Evolutionary conservation across 805 yeast species (phyloP).

Genomic region (Kodamaea leandrae): DNA sequence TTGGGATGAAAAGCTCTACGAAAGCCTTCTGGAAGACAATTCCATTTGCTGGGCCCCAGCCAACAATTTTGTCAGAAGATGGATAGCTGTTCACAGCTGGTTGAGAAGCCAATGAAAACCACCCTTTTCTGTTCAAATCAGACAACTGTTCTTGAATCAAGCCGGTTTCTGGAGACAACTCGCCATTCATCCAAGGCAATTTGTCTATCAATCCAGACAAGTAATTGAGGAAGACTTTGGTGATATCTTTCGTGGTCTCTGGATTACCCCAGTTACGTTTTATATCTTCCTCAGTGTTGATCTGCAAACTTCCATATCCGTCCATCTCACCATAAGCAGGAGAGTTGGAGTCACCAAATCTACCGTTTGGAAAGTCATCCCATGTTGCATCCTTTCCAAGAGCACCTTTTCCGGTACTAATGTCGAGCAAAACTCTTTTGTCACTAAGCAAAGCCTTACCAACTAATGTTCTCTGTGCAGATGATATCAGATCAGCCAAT

Average conservation of each 20-base stretch:
- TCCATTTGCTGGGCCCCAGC: conserved; percentile 97
- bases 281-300: conserved; percentile 60
- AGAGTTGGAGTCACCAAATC: conserved; percentile 92
- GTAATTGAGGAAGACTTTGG: conserved; percentile 66
- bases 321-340: conserved; percentile 98
- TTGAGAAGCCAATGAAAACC: conserved; percentile 90
- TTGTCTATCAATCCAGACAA: conserved; percentile 71
- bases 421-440: conserved; percentile 64
- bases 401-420: conserved; percentile 80
- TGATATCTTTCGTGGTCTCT: conserved; percentile 53
- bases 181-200: conserved; percentile 90
- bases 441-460: conserved; percentile 27
- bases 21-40: conserved; percentile 89
- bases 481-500: conserved; percentile 18
- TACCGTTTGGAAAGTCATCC: conserved; percentile 96
- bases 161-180: conserved; percentile 85
- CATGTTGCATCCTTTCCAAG: conserved; percentile 88
- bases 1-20: conserved; percentile 77
- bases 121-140: conserved; percentile 68
- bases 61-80: conserved; percentile 83
- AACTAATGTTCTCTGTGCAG: conserved; percentile 22
- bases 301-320: conserved; percentile 89
- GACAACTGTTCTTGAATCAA: conserved; percentile 88
- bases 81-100: conserved; percentile 84
- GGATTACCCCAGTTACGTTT: conserved; percentile 81